Percentiles rank a stretch among this genome's conserved stretches.
Conservation (phyloP, 2,329 filamentous ascomycete species). For the Kalmusia sp. region DNA sequence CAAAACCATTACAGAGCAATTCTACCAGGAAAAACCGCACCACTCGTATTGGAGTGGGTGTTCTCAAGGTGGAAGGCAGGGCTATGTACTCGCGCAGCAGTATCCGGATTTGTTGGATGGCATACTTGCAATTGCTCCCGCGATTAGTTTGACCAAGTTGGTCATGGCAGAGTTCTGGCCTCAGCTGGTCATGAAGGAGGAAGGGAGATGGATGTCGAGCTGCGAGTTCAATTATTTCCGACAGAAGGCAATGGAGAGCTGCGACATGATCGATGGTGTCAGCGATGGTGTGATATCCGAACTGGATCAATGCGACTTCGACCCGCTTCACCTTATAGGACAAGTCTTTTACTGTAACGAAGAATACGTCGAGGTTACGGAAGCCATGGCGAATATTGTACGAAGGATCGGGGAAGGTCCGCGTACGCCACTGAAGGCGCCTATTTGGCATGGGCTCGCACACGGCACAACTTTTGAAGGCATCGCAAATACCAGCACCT, state of each 20-base stretch:
- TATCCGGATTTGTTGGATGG: slow-evolving; percentile 42
- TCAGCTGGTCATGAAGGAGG: slow-evolving; percentile 37
- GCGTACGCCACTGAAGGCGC: slow-evolving; percentile 12
- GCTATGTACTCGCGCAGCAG: slow-evolving; percentile 41
- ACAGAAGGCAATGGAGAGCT: slow-evolving; percentile 26
- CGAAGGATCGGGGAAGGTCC: slow-evolving; percentile 26
- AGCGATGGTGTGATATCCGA: slow-evolving; percentile 44
- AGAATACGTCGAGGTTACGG: slow-evolving; percentile 21
- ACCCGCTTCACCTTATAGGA: slow-evolving; percentile 18
- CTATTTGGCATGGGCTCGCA: slow-evolving; percentile 19
- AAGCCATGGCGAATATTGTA: slow-evolving; percentile 28
- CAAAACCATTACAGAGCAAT: slow-evolving; percentile 41
- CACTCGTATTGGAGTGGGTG: slow-evolving; percentile 47
- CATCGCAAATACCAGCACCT: slow-evolving; percentile 20
- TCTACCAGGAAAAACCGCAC: slow-evolving; percentile 40
- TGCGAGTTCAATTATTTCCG: slow-evolving; percentile 38
- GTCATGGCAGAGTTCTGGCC: slow-evolving; percentile 31
- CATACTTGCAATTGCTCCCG: slow-evolving; percentile 43
- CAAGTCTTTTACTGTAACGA: slow-evolving; percentile 28
- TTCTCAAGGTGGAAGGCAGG: slow-evolving; percentile 44
- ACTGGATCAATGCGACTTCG: slow-evolving; percentile 32
- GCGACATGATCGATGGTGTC: slow-evolving; percentile 36
- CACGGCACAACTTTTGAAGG: slow-evolving; percentile 19
- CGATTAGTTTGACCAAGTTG: slow-evolving; percentile 30
- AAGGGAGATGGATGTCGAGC: slow-evolving; percentile 24